phyloP scores from a whole-genome alignment of 148 eudicot species.

The Persicaria maculosa region DNA sequence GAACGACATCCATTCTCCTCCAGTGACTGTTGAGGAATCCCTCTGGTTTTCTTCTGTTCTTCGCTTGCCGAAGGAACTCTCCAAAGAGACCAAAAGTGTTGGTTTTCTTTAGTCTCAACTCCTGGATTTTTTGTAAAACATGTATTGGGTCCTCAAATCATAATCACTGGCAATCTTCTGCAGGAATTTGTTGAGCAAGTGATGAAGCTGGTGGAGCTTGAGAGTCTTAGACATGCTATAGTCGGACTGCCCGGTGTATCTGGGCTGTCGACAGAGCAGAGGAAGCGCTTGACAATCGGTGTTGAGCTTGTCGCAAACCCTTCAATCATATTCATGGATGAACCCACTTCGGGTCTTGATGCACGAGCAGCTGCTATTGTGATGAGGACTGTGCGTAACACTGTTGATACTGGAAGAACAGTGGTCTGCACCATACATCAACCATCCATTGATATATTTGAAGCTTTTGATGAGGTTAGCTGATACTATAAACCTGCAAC shows the following conservation, averaged over 20 bases:
- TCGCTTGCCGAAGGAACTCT: constrained; percentile 63
- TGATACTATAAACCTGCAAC: neutral
- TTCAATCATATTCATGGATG: constrained; percentile 94
- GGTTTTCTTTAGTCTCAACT: constrained; percentile 13
- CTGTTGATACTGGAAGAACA: constrained; percentile 93
- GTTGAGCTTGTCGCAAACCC: constrained; percentile 98
- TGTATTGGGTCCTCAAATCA: neutral
- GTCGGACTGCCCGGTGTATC: constrained; percentile 73
- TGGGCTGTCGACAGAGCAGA: constrained; percentile 84
- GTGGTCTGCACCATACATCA: constrained; percentile 97
- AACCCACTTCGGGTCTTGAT: constrained; percentile 97
- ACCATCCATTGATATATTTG: constrained; percentile 90
- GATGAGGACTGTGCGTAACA: constrained; percentile 86
- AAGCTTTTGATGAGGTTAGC: constrained; percentile 91
- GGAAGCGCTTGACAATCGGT: constrained; percentile 84
- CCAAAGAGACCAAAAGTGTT: constrained; percentile 43
- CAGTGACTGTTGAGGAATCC: constrained; percentile 80
- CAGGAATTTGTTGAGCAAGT: constrained; percentile 88
- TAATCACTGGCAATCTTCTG: constrained; percentile 14
- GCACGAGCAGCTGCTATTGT: constrained; percentile 98
- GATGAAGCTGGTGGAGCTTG: constrained; percentile 73
- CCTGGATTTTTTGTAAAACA: neutral
- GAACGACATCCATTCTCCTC: constrained; percentile 90
- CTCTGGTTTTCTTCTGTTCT: constrained; percentile 72
- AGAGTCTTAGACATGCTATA: constrained; percentile 55